Evolutionary conservation across 129 eudicot species (phyloP).

Genomic region (Apium graveolens): DNA sequence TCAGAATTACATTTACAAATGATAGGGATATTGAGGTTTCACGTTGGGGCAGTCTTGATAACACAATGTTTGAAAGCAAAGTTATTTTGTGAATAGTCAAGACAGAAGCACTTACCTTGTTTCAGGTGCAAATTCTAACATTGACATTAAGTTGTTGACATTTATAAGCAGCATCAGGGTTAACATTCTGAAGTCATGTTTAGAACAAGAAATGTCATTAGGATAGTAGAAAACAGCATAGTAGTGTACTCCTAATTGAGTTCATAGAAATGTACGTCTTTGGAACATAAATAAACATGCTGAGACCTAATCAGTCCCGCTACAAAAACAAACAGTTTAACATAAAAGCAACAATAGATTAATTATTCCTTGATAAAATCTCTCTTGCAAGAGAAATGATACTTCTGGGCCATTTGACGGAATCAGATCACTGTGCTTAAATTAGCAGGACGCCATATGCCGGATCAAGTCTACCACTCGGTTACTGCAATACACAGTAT

Average conservation of each 20-base stretch:
- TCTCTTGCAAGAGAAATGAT: background rate
- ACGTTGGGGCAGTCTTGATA: too few species aligned
- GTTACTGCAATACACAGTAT: constrained; percentile 42
- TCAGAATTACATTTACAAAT: background rate
- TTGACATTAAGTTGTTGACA: too few species aligned
- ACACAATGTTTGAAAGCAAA: background rate
- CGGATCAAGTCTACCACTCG: constrained; percentile 78
- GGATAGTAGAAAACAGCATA: background rate
- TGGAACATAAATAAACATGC: background rate
- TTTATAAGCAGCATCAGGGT: background rate
- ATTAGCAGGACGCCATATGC: constrained; percentile 47
- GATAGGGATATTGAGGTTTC: too few species aligned
- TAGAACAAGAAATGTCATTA: background rate
- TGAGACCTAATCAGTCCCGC: background rate
- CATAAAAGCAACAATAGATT: background rate
- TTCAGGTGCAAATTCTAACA: background rate
- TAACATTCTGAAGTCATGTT: background rate
- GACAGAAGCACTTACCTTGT: background rate
- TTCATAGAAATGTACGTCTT: background rate
- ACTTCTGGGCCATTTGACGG: background rate
- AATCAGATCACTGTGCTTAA: background rate
- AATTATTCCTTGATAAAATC: constrained; percentile 1
- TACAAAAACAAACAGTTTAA: too few species aligned
- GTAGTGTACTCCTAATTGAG: background rate
- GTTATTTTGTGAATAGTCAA: background rate